Evolutionary conservation across 2,329 filamentous ascomycete species (phyloP), one percentile per base, ranked within the genome.

Genomic region (Aureobasidium leucospermi): DNA sequence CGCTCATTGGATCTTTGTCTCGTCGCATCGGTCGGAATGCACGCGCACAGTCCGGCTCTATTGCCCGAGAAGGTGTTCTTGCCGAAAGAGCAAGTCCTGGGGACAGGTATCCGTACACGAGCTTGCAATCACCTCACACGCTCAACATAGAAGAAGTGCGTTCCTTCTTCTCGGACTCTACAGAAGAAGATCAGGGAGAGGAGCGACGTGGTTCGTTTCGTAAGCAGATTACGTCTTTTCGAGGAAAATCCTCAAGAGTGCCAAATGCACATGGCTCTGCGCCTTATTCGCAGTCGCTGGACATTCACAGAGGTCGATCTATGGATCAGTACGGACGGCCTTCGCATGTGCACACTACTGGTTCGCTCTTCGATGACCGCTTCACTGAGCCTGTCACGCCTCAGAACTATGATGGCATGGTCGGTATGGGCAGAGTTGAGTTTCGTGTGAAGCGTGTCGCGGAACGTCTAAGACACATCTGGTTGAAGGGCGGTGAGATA

Each of bases 21-120:
- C 67, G 66, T 53, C 71, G 70, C 58, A 68, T 72, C 16, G 66
- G 69, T 7, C 64, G 70, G 19, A 59, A 58, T 45, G 32, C 55
- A 6, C 55, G 61, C 61, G 42, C 61, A 60, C 59, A 62, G 34
- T 47, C 57, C 47, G 49, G 45, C 5, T 39, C 41, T 2, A 29
- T 41, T 4, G 42, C 49, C 4, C 61, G 55, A 13, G 56, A 52
- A 28, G 58, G 56, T 32, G 55, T 39, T 6, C 36, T 52, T n/a
- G 34, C 48, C n/a, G 47, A 59, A 23, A 53, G 36, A 42, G 43
- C 60, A 46, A 51, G 42, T 23, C 47, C 73, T 31, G 77, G 78
- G 42, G 78, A 79, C 60, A 75, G 78, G 29, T 80, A 80, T 64
- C 78, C 78, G 29, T 78, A 75, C 9, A 76, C 75, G 55, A 73